These are phyloP conservation scores for Aspergillus sp. DNA, from an alignment of 2,329 filamentous ascomycete species.

Conservation along the genomic window DNA sequence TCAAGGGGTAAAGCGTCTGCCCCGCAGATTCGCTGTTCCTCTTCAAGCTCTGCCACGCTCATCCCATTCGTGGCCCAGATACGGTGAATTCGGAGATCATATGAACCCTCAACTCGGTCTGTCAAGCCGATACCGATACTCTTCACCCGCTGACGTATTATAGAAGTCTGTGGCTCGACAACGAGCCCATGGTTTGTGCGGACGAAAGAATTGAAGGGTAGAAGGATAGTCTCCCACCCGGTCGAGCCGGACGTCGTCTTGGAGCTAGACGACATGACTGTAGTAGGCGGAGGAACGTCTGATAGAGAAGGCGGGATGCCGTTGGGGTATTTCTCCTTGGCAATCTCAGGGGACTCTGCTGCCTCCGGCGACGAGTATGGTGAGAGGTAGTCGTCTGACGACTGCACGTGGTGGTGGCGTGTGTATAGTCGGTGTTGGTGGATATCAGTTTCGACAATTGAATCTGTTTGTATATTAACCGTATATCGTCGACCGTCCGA, in stretches of 20 bases:
- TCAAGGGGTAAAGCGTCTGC: slow-evolving; percentile 43
- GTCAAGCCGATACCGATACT: slow-evolving; percentile 87
- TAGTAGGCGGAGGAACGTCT: slow-evolving; percentile 42
- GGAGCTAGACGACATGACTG: slow-evolving; percentile 38
- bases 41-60: slow-evolving; percentile 45
- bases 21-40: slow-evolving; percentile 47
- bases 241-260: slow-evolving; percentile 68
- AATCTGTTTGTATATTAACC: slow-evolving; percentile 93
- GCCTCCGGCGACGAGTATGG: slow-evolving; percentile 23
- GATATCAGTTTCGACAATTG: slow-evolving; percentile 89
- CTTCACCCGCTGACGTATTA: slow-evolving; percentile 82
- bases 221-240: slow-evolving; percentile 92
- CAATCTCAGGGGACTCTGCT: slow-evolving; percentile 29
- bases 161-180: slow-evolving; percentile 88
- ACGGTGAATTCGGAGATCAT: slow-evolving; percentile 80
- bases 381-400: slow-evolving; percentile 20
- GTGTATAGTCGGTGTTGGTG: slow-evolving; percentile 86
- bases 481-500: slow-evolving; percentile 92
- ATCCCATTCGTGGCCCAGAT: slow-evolving; percentile 89
- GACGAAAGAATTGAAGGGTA: slow-evolving; percentile 92
- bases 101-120: slow-evolving; percentile 85
- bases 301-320: slow-evolving; percentile 43
- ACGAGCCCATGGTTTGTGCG: slow-evolving; percentile 91
- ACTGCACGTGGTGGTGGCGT: slow-evolving; percentile 43
- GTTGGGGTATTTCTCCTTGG: slow-evolving; percentile 30